Conservation (phyloP, 2,329 filamentous ascomycete genomes). For the Geosmithia putterillii region DNA sequence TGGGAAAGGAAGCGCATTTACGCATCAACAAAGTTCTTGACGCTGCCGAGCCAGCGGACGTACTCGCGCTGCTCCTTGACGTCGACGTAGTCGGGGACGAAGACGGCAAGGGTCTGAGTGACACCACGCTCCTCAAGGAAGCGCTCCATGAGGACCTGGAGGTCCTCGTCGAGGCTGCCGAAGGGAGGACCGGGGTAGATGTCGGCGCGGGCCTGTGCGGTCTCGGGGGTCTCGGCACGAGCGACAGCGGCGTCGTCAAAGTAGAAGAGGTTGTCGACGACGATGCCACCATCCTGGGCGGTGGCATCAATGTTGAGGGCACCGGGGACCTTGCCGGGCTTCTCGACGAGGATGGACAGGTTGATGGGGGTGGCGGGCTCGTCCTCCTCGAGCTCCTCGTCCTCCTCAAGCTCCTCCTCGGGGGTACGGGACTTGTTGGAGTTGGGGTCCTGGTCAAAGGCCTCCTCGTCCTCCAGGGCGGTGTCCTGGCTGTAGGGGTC, state of each 20-base stretch:
- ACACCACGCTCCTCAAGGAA: conserved; percentile 93
- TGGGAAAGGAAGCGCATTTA: conserved; percentile 20
- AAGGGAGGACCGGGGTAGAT: conserved; percentile 88
- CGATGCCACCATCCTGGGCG: conserved; percentile 74
- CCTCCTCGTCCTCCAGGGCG: conserved; percentile 24
- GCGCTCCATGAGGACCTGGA: conserved; percentile 82
- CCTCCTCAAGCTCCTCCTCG: conserved; percentile 43
- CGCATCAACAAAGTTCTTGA: conserved; percentile 75
- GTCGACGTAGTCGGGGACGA: conserved; percentile 93
- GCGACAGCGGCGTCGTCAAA: conserved; percentile 70
- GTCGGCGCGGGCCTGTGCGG: conserved; percentile 62
- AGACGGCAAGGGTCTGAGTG: conserved; percentile 73
- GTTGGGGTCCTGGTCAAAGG: conserved; percentile 33
- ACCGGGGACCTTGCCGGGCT: conserved; percentile 57
- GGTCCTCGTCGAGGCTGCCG: conserved; percentile 87
- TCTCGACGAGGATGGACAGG: conserved; percentile 76
- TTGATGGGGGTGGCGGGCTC: conserved; percentile 63
- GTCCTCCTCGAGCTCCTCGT: conserved; percentile 32
- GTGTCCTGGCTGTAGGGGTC: conserved; percentile 24
- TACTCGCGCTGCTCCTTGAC: conserved; percentile 99
- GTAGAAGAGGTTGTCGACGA: conserved; percentile 85
- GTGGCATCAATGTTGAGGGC: conserved; percentile 78
- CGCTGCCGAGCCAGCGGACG: conserved; percentile 72
- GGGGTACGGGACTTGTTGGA: conserved; percentile 38
- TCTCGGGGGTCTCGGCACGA: conserved; percentile 62